Percentiles rank a stretch among this genome's conserved stretches.
phyloP scores from a whole-genome alignment of 2,329 filamentous ascomycete genomes.

The Thyridium curvatum region DNA sequence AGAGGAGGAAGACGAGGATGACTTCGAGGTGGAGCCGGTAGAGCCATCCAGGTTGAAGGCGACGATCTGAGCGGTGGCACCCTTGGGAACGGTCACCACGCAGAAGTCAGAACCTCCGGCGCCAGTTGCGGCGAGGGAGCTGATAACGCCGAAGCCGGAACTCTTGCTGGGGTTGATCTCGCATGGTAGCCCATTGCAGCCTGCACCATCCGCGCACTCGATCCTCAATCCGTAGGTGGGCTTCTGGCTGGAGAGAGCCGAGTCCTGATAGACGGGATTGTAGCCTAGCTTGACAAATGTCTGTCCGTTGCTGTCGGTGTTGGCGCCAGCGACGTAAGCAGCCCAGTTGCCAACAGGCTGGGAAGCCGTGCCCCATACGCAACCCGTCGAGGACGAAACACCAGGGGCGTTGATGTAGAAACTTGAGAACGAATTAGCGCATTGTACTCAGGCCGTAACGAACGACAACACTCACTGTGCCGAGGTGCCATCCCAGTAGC shows the following conservation, averaged over 20 bases:
- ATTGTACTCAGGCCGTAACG: no score
- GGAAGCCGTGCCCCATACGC: constrained; percentile 61
- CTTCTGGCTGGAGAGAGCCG: constrained; percentile 45
- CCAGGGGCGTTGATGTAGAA: constrained; percentile 77
- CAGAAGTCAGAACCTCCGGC: constrained; percentile 68
- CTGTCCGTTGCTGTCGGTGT: constrained; percentile 56
- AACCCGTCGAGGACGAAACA: constrained; percentile 50
- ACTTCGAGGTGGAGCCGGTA: constrained; percentile 13
- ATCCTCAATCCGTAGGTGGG: constrained; percentile 66
- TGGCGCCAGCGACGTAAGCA: constrained; percentile 70
- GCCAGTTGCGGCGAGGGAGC: constrained; percentile 46
- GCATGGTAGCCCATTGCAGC: constrained; percentile 71
- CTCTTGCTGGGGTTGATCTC: constrained; percentile 56
- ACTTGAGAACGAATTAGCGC: constrained; percentile 29
- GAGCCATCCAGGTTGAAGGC: constrained; percentile 46
- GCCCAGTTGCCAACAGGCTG: constrained; percentile 69
- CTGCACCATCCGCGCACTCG: constrained; percentile 53
- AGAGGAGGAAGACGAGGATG: constrained; percentile 10
- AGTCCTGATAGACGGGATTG: constrained; percentile 66
- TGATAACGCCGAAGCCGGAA: constrained; percentile 51
- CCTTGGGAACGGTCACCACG: constrained; percentile 67
- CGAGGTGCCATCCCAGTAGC: constrained; percentile 67
- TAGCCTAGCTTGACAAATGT: constrained; percentile 72
- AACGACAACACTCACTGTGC: constrained; percentile 66
- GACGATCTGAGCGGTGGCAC: constrained; percentile 60